These are phyloP conservation scores for Fusarium heterosporum DNA, from an alignment of 2,329 filamentous ascomycete genomes.

Conservation along the genomic window DNA sequence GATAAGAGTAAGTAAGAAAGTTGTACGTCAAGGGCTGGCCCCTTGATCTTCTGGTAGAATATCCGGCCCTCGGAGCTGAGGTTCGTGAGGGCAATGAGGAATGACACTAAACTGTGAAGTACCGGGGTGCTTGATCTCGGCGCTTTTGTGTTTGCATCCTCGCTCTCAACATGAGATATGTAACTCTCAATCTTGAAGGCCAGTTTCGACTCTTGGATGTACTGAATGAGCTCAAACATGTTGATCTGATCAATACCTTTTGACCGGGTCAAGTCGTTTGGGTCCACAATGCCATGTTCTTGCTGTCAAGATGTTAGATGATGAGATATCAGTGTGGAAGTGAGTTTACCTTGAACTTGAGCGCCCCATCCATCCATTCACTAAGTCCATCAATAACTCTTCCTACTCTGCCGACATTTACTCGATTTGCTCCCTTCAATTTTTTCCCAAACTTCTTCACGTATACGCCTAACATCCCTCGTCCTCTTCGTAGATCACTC, in stretches of 20 bases:
- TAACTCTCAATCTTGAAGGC: conserved; percentile 97
- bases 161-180: conserved; percentile 69
- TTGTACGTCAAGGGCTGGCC: conserved; percentile 60
- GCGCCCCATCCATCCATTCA: conserved; percentile 71
- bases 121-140: conserved; percentile 58
- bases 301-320: conserved; percentile 37
- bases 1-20: conserved; percentile 91
- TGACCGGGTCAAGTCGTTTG: conserved; percentile 78
- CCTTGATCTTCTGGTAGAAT: conserved; percentile 67
- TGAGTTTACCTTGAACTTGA: conserved; percentile 59
- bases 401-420: conserved; percentile 89
- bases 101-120: conserved; percentile 66
- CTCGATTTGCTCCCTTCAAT: conserved; percentile 89
- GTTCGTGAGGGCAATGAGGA: conserved; percentile 87
- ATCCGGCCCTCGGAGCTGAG: conserved; percentile 77
- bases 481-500: conserved; percentile 76
- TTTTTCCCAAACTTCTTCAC: conserved; percentile 88
- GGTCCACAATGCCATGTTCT: conserved; percentile 75
- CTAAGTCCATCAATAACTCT: conserved; percentile 84
- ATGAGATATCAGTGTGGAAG: not conserved
- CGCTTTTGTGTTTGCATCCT: conserved; percentile 49
- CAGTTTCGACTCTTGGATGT: conserved; percentile 91
- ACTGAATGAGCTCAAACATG: conserved; percentile 86
- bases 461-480: conserved; percentile 82
- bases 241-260: conserved; percentile 97